Percentiles rank a stretch among this genome's conserved stretches.
Conservation (phyloP, 2,329 filamentous ascomycete species). For the Dactylellina leptospora region DNA sequence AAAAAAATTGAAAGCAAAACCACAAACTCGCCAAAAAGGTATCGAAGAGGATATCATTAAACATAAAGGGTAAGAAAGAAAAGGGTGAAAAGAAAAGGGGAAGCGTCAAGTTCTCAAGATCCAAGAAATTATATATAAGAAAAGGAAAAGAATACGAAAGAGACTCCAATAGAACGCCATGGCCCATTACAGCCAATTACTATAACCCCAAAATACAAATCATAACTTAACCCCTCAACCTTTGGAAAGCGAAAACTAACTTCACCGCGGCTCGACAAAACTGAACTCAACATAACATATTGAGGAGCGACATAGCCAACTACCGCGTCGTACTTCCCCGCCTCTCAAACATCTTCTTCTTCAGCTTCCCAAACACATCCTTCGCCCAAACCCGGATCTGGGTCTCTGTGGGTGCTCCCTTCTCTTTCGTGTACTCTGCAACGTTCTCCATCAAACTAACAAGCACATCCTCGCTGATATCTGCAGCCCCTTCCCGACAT, state of each 20-base stretch:
- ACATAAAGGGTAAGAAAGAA: constrained; percentile 17
- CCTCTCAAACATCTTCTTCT: constrained; percentile 56
- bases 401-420: constrained; percentile 55
- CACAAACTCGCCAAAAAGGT: constrained; percentile 12
- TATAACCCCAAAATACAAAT: constrained; percentile 26
- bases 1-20: constrained; percentile 2
- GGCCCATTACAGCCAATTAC: constrained; percentile 24
- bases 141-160: constrained; percentile 11
- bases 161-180: constrained; percentile 44
- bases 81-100: constrained; percentile 1
- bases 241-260: too few species aligned
- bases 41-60: constrained; percentile 38
- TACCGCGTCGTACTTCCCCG: constrained; percentile 13
- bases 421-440: constrained; percentile 56
- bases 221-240: too few species aligned
- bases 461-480: constrained; percentile 57
- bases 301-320: neutral
- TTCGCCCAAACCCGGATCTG: constrained; percentile 57
- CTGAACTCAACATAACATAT: neutral
- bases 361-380: constrained; percentile 56
- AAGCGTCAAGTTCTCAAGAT: neutral
- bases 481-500: constrained; percentile 54
- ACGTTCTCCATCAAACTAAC: constrained; percentile 57
- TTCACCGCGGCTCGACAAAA: too few species aligned
- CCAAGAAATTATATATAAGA: constrained; percentile 22